phyloP scores from a whole-genome alignment of 1,139 yeast species.

The Candida labiduridarum region DNA sequence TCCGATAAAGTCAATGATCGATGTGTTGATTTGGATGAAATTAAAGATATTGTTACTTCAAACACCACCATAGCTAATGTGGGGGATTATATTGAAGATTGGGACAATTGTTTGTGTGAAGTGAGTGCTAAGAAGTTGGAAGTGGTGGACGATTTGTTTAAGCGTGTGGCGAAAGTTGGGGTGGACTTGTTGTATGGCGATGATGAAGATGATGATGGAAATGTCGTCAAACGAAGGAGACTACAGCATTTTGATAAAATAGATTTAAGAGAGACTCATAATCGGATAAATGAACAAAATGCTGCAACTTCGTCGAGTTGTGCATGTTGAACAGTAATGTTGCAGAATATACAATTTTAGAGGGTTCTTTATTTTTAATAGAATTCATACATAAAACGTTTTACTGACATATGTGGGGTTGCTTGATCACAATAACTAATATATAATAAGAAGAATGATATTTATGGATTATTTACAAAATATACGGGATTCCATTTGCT shows the following conservation, averaged over 20 bases:
- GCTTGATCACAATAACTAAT: not conserved
- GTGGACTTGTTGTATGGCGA: slow-evolving; percentile 22
- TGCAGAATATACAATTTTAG: not conserved
- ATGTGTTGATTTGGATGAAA: slow-evolving; percentile 43
- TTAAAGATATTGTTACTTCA: slow-evolving; percentile 40
- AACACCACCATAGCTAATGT: slow-evolving; percentile 27
- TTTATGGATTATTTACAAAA: not conserved
- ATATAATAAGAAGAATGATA: not conserved
- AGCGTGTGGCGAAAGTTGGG: slow-evolving; percentile 48
- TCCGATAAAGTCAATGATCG: slow-evolving; percentile 42
- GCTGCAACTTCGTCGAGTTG: slow-evolving; percentile 19
- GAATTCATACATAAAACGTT: not conserved
- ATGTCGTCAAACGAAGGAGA: slow-evolving; percentile 15
- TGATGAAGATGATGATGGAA: slow-evolving; percentile 1
- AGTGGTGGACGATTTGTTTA: slow-evolving; percentile 42
- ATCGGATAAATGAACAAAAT: slow-evolving; percentile 12
- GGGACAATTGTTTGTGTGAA: slow-evolving; percentile 48
- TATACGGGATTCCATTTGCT: not conserved
- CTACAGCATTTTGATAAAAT: slow-evolving; percentile 44
- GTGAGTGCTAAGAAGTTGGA: slow-evolving; percentile 43
- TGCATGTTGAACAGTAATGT: slow-evolving; percentile 21
- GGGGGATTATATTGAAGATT: slow-evolving; percentile 39
- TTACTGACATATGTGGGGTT: not conserved
- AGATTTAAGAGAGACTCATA: slow-evolving; percentile 27
- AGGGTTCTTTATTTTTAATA: not conserved